Evolutionary conservation across 1,284 basidiomycete genomes (phyloP).

Genomic region (Cryptococcus amylolentus): DNA sequence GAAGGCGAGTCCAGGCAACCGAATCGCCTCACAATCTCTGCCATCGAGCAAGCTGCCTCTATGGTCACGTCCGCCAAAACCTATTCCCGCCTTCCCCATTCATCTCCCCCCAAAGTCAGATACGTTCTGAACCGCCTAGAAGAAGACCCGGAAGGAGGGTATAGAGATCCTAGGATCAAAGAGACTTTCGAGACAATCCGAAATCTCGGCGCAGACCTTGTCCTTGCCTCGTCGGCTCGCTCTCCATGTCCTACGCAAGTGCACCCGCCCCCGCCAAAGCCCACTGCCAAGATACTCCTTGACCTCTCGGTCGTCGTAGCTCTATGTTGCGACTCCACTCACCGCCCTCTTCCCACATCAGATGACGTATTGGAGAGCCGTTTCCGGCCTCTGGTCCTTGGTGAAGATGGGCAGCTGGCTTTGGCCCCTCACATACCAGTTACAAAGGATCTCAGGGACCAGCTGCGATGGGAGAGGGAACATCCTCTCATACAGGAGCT

Average conservation of each 20-base stretch:
- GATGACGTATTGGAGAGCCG: conserved; percentile 57
- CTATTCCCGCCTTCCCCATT: conserved; percentile 47
- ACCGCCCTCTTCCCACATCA: conserved; percentile 61
- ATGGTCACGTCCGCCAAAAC: conserved; percentile 61
- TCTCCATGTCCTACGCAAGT: not conserved
- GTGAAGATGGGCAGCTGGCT: not conserved
- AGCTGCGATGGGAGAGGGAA: conserved; percentile 36
- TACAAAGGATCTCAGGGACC: conserved; percentile 40
- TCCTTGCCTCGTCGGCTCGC: conserved; percentile 13
- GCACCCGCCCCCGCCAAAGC: conserved; percentile 36
- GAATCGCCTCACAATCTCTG: conserved; percentile 58
- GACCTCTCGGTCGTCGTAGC: conserved; percentile 79
- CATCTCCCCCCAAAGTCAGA: conserved; percentile 51
- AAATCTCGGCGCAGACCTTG: conserved; percentile 63
- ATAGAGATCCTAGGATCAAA: conserved; percentile 59
- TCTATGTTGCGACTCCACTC: conserved; percentile 75
- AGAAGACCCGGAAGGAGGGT: conserved; percentile 31
- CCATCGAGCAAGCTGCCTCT: conserved; percentile 31
- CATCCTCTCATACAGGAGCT: conserved; percentile 42
- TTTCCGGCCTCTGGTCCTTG: conserved; percentile 51
- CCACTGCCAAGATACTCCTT: conserved; percentile 64
- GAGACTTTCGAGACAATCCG: conserved; percentile 59
- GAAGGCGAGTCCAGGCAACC: not conserved
- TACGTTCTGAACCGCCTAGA: conserved; percentile 65
- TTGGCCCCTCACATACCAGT: conserved; percentile 28